Evolutionary conservation across 176 grass and related monocot species (phyloP).

Genomic region (Puya raimondii): DNA sequence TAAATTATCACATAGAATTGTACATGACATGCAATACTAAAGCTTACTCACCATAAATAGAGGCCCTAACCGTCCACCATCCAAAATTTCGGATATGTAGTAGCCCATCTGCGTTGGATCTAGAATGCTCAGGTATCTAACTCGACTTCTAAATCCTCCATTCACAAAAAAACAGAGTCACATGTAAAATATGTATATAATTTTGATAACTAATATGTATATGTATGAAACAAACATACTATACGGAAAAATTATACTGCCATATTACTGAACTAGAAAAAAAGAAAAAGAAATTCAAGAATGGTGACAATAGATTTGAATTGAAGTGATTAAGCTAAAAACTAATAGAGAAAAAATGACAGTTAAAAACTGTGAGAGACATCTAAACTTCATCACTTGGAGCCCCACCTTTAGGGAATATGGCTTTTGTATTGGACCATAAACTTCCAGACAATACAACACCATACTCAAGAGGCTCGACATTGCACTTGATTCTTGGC

Average conservation of each 20-base stretch:
- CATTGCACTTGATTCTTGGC: background rate
- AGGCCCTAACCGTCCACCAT: conserved; percentile 19
- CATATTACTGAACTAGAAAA: too few relatives aligned
- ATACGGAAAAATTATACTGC: background rate
- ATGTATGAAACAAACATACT: background rate
- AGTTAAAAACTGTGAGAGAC: too few relatives aligned
- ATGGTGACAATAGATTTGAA: too few relatives aligned
- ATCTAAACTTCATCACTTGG: background rate
- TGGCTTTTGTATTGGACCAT: background rate
- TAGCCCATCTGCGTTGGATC: conserved; percentile 20
- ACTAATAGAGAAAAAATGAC: too few relatives aligned
- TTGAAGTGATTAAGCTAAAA: background rate
- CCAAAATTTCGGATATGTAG: conserved; percentile 25
- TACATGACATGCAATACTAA: background rate
- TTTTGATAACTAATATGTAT: background rate
- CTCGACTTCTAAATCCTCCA: conserved; percentile 27
- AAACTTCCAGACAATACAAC: background rate
- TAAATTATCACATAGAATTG: conserved; percentile 1
- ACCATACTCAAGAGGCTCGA: background rate
- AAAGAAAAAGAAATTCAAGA: background rate
- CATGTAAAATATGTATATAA: too few relatives aligned
- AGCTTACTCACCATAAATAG: conserved; percentile 14
- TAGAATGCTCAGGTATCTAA: conserved; percentile 14
- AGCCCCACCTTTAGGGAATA: background rate
- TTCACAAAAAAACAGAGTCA: background rate